Conservation (phyloP, 306 rosid genomes). For the Rosa lucieae region DNA sequence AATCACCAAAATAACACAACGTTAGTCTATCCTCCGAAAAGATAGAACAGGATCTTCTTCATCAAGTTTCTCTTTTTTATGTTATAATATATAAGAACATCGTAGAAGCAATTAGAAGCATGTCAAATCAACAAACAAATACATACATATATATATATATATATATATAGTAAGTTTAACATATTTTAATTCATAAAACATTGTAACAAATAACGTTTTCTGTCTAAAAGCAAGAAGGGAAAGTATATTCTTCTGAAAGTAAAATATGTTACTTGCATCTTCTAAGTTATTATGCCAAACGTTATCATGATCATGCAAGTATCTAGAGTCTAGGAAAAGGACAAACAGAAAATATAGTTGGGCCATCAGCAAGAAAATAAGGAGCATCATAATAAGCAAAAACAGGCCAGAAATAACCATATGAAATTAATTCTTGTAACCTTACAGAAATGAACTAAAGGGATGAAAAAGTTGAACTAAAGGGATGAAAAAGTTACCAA, state of each 20-base stretch:
- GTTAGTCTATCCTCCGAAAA: background rate
- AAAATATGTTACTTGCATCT: background rate
- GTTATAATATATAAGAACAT: background rate
- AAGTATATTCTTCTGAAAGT: background rate
- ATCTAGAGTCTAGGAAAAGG: background rate
- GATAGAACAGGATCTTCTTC: background rate
- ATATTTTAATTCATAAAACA: background rate
- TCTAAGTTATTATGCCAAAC: background rate
- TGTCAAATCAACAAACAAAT: background rate
- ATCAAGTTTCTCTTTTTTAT: background rate
- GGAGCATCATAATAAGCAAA: background rate
- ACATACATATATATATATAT: background rate
- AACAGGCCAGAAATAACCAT: background rate
- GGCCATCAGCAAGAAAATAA: background rate
- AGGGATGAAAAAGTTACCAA: slow-evolving; percentile 52
- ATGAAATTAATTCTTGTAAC: background rate
- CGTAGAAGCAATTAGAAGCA: background rate
- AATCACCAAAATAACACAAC: background rate
- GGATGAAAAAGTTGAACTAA: slow-evolving; percentile 24
- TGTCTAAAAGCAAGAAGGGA: background rate
- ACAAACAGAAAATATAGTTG: background rate
- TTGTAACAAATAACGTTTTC: background rate
- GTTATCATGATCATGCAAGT: background rate
- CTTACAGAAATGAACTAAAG: slow-evolving; percentile 5
- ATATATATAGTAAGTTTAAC: background rate